Evolutionary conservation across 495 filamentous ascomycete genomes (phyloP).

Genomic region (Talaromyces liani): DNA sequence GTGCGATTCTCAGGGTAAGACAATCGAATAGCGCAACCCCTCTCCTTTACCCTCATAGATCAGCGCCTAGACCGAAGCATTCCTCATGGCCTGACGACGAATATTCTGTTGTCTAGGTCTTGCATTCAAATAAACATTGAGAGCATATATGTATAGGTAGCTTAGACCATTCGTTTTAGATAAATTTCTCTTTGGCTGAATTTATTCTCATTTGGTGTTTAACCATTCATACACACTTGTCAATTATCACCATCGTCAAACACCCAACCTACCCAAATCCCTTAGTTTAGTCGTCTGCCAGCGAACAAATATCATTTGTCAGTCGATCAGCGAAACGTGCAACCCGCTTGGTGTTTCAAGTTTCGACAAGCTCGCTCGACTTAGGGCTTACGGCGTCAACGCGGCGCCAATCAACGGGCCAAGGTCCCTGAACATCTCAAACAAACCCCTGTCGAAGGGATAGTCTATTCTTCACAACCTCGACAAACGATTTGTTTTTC

Average conservation of each 20-base stretch:
- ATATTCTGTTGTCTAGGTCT: not conserved
- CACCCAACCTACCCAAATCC: not conserved
- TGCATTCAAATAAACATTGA: not conserved
- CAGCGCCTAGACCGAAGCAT: not conserved
- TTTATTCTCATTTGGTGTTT: not conserved
- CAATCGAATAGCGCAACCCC: not conserved
- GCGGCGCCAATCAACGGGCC: not conserved
- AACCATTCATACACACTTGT: not conserved
- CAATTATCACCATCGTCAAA: not conserved
- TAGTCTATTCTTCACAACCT: not conserved
- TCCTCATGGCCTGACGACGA: not conserved
- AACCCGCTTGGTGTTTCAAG: not conserved
- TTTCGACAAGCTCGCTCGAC: conserved; percentile 1
- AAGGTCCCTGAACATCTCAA: conserved; percentile 4
- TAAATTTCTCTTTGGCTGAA: not conserved
- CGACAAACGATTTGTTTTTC: not conserved
- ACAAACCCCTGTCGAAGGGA: not conserved
- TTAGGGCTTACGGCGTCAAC: not conserved
- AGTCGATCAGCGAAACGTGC: not conserved
- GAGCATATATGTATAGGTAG: not conserved
- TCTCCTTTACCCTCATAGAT: not conserved
- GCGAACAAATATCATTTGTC: not conserved
- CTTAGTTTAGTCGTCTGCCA: not conserved
- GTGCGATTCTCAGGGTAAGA: not conserved
- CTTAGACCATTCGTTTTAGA: not conserved